These are phyloP conservation scores for Hamamelis virginiana DNA, from an alignment of 164 flowering plant species.

Conservation along the genomic window DNA sequence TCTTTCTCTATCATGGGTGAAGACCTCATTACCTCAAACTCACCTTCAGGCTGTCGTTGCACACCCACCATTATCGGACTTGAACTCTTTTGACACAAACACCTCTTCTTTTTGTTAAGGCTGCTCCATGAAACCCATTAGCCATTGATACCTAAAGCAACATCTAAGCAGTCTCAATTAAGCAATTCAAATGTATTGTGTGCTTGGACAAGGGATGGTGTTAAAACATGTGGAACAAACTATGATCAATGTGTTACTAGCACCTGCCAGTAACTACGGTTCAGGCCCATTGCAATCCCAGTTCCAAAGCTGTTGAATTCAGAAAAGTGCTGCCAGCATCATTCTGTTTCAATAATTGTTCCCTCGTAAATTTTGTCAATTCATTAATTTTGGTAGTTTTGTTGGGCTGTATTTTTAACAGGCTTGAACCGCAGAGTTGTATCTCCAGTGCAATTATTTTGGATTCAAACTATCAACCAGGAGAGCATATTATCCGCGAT, in stretches of 20 bases:
- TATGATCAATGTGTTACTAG: conserved; percentile 23
- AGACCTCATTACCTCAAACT: conserved; percentile 7
- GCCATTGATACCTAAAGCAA: neutral
- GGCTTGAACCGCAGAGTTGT: conserved; percentile 16
- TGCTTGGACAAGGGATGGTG: conserved; percentile 27
- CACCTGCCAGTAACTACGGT: conserved; percentile 10
- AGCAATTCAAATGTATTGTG: conserved; percentile 12
- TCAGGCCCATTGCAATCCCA: conserved; percentile 19
- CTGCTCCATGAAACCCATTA: conserved; percentile 13
- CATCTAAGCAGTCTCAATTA: neutral
- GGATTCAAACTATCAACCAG: conserved; percentile 10
- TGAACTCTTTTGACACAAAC: conserved; percentile 21
- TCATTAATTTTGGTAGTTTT: too few relatives aligned
- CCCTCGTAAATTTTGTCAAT: too few relatives aligned
- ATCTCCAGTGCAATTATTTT: neutral
- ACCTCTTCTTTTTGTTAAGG: conserved; percentile 27
- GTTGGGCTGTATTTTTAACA: neutral
- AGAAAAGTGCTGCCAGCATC: conserved; percentile 12
- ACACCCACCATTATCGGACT: conserved; percentile 20
- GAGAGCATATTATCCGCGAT: conserved; percentile 27
- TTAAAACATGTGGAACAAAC: conserved; percentile 21
- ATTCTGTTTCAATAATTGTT: neutral
- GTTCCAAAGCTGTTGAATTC: conserved; percentile 22
- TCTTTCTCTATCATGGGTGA: conserved; percentile 15
- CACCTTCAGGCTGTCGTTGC: conserved; percentile 15